Evolutionary conservation across 2,329 filamentous ascomycete genomes (phyloP).

Genomic region (Lachnellula cervina): DNA sequence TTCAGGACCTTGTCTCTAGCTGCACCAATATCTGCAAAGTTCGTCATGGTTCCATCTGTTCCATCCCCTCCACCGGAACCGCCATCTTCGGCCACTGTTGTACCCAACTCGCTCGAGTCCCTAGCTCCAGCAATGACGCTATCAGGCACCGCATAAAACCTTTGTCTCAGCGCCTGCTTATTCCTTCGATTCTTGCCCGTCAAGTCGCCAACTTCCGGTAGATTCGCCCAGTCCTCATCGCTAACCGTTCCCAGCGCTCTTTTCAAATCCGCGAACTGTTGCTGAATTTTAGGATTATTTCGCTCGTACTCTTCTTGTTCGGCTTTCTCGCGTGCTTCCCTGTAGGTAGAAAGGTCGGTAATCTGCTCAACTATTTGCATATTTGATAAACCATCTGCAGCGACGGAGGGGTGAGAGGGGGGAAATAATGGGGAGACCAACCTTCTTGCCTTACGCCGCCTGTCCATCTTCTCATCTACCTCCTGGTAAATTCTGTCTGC

Average conservation of each 20-base stretch:
- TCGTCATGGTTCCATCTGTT: constrained; percentile 85
- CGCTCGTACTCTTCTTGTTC: constrained; percentile 94
- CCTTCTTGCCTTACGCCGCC: constrained; percentile 78
- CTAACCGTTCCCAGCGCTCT: constrained; percentile 80
- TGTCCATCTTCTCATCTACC: constrained; percentile 96
- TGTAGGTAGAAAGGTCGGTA: constrained; percentile 68
- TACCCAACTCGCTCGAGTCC: constrained; percentile 75
- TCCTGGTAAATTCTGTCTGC: constrained; percentile 93
- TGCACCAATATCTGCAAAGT: constrained; percentile 95
- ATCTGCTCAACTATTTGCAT: constrained; percentile 64
- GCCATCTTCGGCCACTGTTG: constrained; percentile 81
- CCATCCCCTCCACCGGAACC: constrained; percentile 45
- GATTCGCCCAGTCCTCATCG: constrained; percentile 92
- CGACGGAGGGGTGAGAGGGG: constrained; percentile 29
- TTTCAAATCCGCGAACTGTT: constrained; percentile 96
- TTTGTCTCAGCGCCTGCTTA: constrained; percentile 74
- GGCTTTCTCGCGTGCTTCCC: constrained; percentile 88
- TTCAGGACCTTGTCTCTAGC: constrained; percentile 94
- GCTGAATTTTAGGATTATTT: constrained; percentile 96
- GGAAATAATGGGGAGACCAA: constrained; percentile 48
- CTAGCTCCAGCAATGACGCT: constrained; percentile 86
- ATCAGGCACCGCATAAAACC: constrained; percentile 95
- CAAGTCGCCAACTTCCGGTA: constrained; percentile 93
- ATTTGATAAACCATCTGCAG: constrained; percentile 62
- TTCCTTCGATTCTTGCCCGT: constrained; percentile 88